Conservation (phyloP, 2,329 filamentous ascomycete species). For the Thielaviopsis musarum region DNA sequence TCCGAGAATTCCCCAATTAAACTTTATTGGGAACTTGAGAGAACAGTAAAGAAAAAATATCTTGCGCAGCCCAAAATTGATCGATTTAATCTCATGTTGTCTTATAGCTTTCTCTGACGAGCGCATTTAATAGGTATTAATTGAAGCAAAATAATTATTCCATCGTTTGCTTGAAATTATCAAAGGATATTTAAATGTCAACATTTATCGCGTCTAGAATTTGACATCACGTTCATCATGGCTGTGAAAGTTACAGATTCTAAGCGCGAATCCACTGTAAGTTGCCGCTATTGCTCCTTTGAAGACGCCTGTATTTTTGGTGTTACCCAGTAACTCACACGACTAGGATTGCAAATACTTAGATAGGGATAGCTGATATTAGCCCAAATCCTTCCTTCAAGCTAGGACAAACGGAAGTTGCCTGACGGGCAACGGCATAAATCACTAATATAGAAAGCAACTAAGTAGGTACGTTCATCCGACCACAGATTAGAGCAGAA, state of each 20-base stretch:
- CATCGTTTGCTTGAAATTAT: no score
- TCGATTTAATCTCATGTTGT: no score
- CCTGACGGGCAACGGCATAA: background rate
- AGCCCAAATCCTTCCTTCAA: background rate
- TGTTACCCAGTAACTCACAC: background rate
- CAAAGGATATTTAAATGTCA: no score
- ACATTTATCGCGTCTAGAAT: no score
- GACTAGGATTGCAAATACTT: background rate
- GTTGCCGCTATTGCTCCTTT: background rate
- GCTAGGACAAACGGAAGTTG: background rate
- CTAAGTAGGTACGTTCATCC: no score
- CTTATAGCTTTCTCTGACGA: no score
- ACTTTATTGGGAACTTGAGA: background rate
- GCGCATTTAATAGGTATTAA: no score
- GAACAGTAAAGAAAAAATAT: background rate
- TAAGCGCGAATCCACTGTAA: background rate
- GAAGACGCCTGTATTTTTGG: background rate
- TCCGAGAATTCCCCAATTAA: background rate
- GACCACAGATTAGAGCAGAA: background rate
- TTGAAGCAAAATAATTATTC: no score
- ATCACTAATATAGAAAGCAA: no score
- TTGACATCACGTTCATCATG: no score
- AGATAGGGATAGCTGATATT: background rate
- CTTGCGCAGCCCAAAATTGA: no score
- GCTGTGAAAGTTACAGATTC: background rate